Percentiles rank a stretch among this genome's conserved stretches.
Conservation (phyloP, 176 grass and related monocot genomes). For the Echinochloa phyllopogon region DNA sequence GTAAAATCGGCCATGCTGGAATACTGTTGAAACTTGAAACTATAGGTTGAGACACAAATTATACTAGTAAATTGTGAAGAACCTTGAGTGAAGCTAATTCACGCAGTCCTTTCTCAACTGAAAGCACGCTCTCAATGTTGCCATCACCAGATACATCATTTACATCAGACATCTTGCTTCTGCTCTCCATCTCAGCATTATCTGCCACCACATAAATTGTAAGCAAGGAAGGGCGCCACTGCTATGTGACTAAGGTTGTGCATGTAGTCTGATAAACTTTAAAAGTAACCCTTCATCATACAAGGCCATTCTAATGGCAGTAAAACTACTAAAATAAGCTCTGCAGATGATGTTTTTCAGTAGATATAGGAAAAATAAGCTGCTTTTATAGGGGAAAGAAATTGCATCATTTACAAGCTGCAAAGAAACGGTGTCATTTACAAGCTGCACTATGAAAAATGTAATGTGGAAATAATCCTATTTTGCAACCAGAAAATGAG, state of each 20-base stretch:
- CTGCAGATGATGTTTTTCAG: constrained; percentile 12
- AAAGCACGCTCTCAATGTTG: constrained; percentile 84
- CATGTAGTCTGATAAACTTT: constrained; percentile 22
- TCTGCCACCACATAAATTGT: constrained; percentile 60
- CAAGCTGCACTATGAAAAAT: constrained; percentile 29
- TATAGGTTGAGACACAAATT: constrained; percentile 25
- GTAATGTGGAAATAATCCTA: background rate
- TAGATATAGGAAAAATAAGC: constrained; percentile 20
- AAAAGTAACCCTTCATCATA: constrained; percentile 30
- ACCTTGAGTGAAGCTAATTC: constrained; percentile 98
- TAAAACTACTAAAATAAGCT: constrained; percentile 15
- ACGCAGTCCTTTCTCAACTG: constrained; percentile 94
- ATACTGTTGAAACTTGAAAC: constrained; percentile 42
- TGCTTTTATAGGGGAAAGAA: background rate
- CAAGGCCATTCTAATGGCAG: background rate
- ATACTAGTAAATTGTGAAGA: constrained; percentile 39
- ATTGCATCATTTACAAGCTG: constrained; percentile 9
- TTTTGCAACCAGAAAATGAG: constrained; percentile 25
- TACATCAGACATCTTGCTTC: constrained; percentile 51
- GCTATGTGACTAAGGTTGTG: constrained; percentile 36
- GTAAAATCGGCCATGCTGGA: constrained; percentile 11
- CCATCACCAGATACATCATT: constrained; percentile 68
- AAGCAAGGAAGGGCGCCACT: constrained; percentile 8
- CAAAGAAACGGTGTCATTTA: constrained; percentile 17
- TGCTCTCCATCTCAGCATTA: constrained; percentile 61